A percentile compares a stretch with the other conserved stretches of the same genome.
Evolutionary conservation across 2,329 filamentous ascomycete genomes (phyloP).

Genomic region (Alternaria ventricosa): DNA sequence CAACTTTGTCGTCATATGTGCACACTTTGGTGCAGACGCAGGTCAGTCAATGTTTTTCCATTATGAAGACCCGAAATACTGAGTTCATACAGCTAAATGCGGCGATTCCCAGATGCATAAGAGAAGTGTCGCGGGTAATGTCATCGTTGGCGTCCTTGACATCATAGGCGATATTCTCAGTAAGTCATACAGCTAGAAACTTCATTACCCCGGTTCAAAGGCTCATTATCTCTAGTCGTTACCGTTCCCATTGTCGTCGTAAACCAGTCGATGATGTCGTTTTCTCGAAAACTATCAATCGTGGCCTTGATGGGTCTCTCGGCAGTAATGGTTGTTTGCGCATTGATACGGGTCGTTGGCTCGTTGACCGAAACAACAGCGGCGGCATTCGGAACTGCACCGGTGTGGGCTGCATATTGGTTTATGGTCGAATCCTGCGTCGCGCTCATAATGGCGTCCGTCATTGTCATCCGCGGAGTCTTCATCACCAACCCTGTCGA

Average conservation of each 20-base stretch:
- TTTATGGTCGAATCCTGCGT: conserved; percentile 4
- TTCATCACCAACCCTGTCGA: neutral
- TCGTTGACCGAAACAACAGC: conserved; percentile 1
- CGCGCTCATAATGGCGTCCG: conserved; percentile 1
- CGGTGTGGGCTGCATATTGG: conserved; percentile 11
- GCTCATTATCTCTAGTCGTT: neutral
- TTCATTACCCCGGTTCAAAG: neutral
- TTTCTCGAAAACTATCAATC: conserved; percentile 6
- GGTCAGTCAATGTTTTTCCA: neutral
- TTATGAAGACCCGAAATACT: neutral
- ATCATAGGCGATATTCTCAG: conserved; percentile 6
- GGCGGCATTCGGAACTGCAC: conserved; percentile 2
- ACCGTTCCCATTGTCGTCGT: neutral
- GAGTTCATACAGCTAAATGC: conserved; percentile 1
- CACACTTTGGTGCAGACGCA: conserved; percentile 5
- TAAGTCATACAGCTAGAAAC: neutral
- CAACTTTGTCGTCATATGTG: neutral
- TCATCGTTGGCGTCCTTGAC: neutral
- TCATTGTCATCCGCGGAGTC: conserved; percentile 7
- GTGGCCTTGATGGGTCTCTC: conserved; percentile 4
- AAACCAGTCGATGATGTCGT: conserved; percentile 8
- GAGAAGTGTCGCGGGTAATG: neutral
- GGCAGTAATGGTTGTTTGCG: conserved; percentile 7
- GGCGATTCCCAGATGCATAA: neutral
- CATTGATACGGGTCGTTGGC: conserved; percentile 4